Evolutionary conservation across 2,329 filamentous ascomycete species (phyloP).

Genomic region (Pseudovirgaria hyperparasitica): DNA sequence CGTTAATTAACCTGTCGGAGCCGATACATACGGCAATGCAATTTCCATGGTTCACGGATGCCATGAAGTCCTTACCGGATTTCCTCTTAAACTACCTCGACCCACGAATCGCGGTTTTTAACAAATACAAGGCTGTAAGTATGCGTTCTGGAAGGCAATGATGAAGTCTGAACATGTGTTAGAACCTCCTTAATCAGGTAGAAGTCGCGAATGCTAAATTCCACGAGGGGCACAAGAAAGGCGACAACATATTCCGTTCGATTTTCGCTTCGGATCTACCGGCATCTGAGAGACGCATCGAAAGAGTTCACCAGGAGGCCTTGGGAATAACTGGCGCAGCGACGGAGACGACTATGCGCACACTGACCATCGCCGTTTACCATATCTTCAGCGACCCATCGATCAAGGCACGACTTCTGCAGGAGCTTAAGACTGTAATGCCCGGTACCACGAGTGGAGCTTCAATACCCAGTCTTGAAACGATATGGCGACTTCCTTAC

Average conservation of each 20-base stretch:
- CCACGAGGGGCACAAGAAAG: too few relatives aligned
- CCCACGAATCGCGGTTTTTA: too few relatives aligned
- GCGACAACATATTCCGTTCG: slow-evolving; percentile 17
- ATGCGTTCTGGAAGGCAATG: too few relatives aligned
- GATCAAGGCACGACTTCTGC: slow-evolving; percentile 2
- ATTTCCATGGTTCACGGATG: slow-evolving; percentile 8
- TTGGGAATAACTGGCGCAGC: slow-evolving; percentile 7
- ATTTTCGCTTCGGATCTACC: slow-evolving; percentile 14
- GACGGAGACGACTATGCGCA: slow-evolving; percentile 6
- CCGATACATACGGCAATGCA: slow-evolving; percentile 8
- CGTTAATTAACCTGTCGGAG: slow-evolving; percentile 6
- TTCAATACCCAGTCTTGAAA: slow-evolving; percentile 2
- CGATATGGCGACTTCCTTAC: slow-evolving; percentile 4
- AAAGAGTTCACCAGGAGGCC: too few relatives aligned
- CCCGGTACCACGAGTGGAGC: slow-evolving; percentile 5
- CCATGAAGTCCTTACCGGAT: slow-evolving; percentile 7
- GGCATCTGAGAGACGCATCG: slow-evolving; percentile 5
- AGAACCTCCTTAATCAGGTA: too few relatives aligned
- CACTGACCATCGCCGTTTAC: slow-evolving; percentile 7
- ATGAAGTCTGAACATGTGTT: too few relatives aligned
- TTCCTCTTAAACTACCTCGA: too few relatives aligned
- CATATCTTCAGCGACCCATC: slow-evolving; percentile 6
- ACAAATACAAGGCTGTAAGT: too few relatives aligned
- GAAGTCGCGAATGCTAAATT: too few relatives aligned
- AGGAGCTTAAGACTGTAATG: slow-evolving; percentile 5